A percentile compares a stretch with the other conserved stretches of the same genome.
Evolutionary conservation across 2,329 filamentous ascomycete species (phyloP).

Genomic region (Neofusicoccum laricinum): DNA sequence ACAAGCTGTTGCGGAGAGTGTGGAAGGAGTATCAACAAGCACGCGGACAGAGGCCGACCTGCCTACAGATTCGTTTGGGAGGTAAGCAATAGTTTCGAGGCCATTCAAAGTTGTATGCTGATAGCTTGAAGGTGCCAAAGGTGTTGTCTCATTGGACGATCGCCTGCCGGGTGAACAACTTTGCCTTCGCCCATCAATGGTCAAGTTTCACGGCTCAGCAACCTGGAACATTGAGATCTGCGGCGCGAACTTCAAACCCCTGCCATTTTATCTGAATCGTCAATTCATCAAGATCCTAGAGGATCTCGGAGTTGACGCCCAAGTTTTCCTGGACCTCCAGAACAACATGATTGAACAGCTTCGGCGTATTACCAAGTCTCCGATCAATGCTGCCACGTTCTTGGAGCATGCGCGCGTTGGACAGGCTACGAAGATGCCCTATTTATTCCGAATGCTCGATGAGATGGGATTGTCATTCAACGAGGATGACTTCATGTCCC

Average conservation of each 20-base stretch:
- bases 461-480: conserved; percentile 63
- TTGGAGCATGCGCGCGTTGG: conserved; percentile 62
- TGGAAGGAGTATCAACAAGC: conserved; percentile 51
- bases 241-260: conserved; percentile 63
- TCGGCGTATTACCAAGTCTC: conserved; percentile 55
- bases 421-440: conserved; percentile 57
- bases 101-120: not conserved
- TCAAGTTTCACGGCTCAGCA: conserved; percentile 60
- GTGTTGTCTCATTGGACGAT: conserved; percentile 70
- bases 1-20: conserved; percentile 56
- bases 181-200: conserved; percentile 70
- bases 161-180: conserved; percentile 58
- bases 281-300: conserved; percentile 85
- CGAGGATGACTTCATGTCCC: conserved; percentile 66
- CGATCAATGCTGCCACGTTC: conserved; percentile 64
- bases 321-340: conserved; percentile 66
- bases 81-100: conserved; percentile 39
- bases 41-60: conserved; percentile 53
- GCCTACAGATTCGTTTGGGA: conserved; percentile 71
- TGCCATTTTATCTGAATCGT: conserved; percentile 71
- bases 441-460: conserved; percentile 60
- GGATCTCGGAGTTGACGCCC: conserved; percentile 61
- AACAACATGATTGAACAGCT: conserved; percentile 59
- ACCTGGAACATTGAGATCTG: conserved; percentile 67
- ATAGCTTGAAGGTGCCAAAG: conserved; percentile 59